Percentiles rank a stretch among this genome's conserved stretches.
These are phyloP conservation scores for Alternaria postmessia DNA, from an alignment of 2,329 filamentous ascomycete genomes.

Conservation along the genomic window DNA sequence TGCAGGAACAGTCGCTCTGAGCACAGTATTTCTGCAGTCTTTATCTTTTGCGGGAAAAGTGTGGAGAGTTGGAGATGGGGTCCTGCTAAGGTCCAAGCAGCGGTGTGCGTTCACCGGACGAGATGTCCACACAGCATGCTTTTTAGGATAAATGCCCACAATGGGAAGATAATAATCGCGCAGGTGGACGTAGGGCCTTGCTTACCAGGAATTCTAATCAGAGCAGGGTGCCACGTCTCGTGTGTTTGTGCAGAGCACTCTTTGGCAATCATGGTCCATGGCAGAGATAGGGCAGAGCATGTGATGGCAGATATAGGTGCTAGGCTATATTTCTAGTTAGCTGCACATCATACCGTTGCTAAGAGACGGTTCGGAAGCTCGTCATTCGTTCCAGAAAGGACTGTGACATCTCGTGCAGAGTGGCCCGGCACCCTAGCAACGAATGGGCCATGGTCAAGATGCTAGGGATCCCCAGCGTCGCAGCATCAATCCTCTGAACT, in stretches of 20 bases:
- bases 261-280: not conserved
- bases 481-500: conserved; percentile 16
- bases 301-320: not conserved
- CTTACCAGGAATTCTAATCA: not conserved
- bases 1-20: conserved; percentile 11
- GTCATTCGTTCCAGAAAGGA: conserved; percentile 17
- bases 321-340: conserved; percentile 5
- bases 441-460: conserved; percentile 15
- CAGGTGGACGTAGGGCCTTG: not conserved
- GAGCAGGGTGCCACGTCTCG: not conserved
- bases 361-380: conserved; percentile 2
- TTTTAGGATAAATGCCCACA: conserved; percentile 1
- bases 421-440: conserved; percentile 23
- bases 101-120: conserved; percentile 12
- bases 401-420: conserved; percentile 24
- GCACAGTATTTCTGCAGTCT: conserved; percentile 2
- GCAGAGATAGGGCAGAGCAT: not conserved
- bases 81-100: conserved; percentile 1
- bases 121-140: conserved; percentile 2
- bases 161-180: not conserved
- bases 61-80: not conserved
- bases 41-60: not conserved
- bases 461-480: conserved; percentile 20
- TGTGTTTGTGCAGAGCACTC: not conserved
- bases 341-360: conserved; percentile 12